These are phyloP conservation scores for Glycine soja DNA, from an alignment of 306 rosid species.

Conservation along the genomic window DNA sequence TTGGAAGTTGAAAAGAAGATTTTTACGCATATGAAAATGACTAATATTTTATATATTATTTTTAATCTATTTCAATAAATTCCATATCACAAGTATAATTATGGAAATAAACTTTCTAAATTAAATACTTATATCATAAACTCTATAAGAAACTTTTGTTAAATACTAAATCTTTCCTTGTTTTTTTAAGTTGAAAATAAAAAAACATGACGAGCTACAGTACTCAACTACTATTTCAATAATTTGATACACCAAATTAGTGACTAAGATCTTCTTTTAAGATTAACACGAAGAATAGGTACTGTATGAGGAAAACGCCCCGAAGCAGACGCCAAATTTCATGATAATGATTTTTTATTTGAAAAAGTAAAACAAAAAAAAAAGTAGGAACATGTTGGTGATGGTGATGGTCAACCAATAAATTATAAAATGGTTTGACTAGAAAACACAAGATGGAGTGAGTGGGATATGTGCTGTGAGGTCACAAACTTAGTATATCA, in stretches of 20 bases:
- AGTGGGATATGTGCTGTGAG: constrained; percentile 32
- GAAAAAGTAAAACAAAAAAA: background rate
- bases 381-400: background rate
- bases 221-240: background rate
- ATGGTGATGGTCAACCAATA: constrained; percentile 1
- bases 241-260: background rate
- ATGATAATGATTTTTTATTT: background rate
- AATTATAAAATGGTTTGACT: constrained; percentile 24
- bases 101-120: background rate
- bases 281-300: background rate
- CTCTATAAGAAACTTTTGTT: background rate
- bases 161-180: background rate
- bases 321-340: background rate
- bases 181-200: background rate
- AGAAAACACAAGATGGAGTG: background rate
- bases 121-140: background rate
- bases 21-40: too few species aligned
- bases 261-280: constrained; percentile 1
- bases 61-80: too few species aligned
- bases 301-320: background rate
- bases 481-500: background rate
- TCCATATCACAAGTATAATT: too few species aligned
- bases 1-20: too few species aligned
- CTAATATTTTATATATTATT: too few species aligned
- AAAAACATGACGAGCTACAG: background rate